phyloP scores from a whole-genome alignment of 2,329 filamentous ascomycete species.

The Talaromyces sp. region DNA sequence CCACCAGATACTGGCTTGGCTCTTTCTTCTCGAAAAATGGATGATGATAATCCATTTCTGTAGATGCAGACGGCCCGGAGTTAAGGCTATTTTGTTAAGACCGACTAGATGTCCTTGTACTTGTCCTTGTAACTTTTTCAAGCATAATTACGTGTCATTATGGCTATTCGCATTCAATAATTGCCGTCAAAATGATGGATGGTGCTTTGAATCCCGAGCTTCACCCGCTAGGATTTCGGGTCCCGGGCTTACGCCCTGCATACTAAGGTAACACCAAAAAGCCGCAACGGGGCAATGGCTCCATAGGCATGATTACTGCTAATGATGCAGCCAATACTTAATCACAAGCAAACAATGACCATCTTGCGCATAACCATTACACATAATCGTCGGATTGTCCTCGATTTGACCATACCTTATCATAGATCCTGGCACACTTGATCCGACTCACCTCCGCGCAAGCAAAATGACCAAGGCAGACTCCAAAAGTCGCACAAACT shows the following conservation, averaged over 20 bases:
- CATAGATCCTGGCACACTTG: background rate
- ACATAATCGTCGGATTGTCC: too few relatives aligned
- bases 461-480: background rate
- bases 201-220: background rate
- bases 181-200: too few relatives aligned
- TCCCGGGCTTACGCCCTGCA: background rate
- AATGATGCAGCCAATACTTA: too few relatives aligned
- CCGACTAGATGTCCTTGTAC: too few relatives aligned
- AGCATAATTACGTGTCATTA: background rate
- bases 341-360: too few relatives aligned
- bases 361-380: too few relatives aligned
- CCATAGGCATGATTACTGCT: too few relatives aligned
- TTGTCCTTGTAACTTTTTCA: background rate
- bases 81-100: too few relatives aligned
- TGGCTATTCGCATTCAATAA: background rate
- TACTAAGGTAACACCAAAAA: background rate
- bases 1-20: background rate
- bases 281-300: too few relatives aligned
- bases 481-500: background rate
- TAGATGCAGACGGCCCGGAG: background rate
- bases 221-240: background rate
- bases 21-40: too few relatives aligned
- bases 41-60: background rate
- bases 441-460: background rate
- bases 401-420: too few relatives aligned